Evolutionary conservation across 176 grass and related monocot genomes (phyloP), one percentile per base, ranked within the genome.

Genomic region (Bromus sterilis): DNA sequence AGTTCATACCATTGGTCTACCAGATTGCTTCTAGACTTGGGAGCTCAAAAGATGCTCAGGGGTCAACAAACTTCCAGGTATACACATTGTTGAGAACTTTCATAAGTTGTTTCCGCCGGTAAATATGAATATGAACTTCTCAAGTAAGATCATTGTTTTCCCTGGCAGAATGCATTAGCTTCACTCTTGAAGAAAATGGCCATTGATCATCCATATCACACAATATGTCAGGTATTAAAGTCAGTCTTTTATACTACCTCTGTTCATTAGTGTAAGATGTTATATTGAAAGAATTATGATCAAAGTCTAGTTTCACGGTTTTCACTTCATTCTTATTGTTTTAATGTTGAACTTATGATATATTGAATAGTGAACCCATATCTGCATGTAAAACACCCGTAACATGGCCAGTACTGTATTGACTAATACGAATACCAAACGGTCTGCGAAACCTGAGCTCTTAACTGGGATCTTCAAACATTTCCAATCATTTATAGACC

Each of bases 1-100:
- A 97, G 81, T 97, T 97, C 84, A 83, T 97, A 90, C 94, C 91
- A 21, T 59, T 97, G 74, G 94, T 97, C 82, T 94, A 97, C 87
- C 92, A 97, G 44, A 97, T 97, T 88, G 91, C 94, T 40, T 97
- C 94, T n/a, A 92, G 94, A 89, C 94, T 97, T 66, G 94, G 94
- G 56, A 94, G 89, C 80, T 89, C 83, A 62, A 94, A 97, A 86
- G 91, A 94, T 89, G 85, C 82, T 70, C 91, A 94, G 30, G 89
- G 89, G 33, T 94, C 92, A 44, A 87, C 81, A 31, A 97, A 81
- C 74, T 97, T 97, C 36, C 91, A 97, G 91, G 94, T 97, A 78
- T 51, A 10, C 63, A 33, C 64, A 29, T 56, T 29, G 12, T 75
- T 74, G 32, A n/a, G 49, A 75, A 32, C 30, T 83, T 78, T 9